These are phyloP conservation scores for Plasmodium falciparum DNA, from an alignment of 169 alveolate genomes.

Conservation along the genomic window DNA sequence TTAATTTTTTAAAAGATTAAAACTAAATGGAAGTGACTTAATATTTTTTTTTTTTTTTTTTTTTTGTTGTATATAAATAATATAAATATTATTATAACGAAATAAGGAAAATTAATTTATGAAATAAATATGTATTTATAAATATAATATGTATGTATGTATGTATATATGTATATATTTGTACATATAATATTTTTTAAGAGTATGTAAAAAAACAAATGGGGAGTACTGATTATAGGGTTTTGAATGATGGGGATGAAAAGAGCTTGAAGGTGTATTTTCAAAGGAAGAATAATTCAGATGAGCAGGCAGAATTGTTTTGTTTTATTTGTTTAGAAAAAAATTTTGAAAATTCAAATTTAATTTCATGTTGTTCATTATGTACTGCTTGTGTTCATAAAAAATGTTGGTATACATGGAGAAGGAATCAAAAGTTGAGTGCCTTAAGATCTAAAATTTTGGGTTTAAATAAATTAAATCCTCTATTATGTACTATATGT, in stretches of 20 bases:
- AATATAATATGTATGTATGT: neutral
- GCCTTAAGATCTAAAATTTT: constrained; percentile 65
- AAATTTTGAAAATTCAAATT: constrained; percentile 21
- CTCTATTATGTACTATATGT: constrained; percentile 70
- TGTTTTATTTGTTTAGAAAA: constrained; percentile 75
- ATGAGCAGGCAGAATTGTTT: constrained; percentile 53
- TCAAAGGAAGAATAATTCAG: constrained; percentile 27
- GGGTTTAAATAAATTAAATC: constrained; percentile 54
- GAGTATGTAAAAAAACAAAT: neutral
- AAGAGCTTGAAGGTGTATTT: constrained; percentile 1
- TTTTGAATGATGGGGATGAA: neutral
- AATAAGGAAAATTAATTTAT: neutral
- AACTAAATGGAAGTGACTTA: no score
- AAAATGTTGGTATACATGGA: constrained; percentile 68
- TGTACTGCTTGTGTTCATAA: constrained; percentile 75
- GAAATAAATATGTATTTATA: neutral
- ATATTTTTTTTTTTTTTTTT: neutral
- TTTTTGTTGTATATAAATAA: neutral
- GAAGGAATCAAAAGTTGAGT: constrained; percentile 56
- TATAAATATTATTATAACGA: neutral
- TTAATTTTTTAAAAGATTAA: no score
- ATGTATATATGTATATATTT: neutral
- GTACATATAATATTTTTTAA: neutral
- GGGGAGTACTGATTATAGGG: constrained; percentile 30
- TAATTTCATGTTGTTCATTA: constrained; percentile 68